These are phyloP conservation scores for Penicillium malachiteum DNA, from an alignment of 495 filamentous ascomycete genomes.

Conservation along the genomic window DNA sequence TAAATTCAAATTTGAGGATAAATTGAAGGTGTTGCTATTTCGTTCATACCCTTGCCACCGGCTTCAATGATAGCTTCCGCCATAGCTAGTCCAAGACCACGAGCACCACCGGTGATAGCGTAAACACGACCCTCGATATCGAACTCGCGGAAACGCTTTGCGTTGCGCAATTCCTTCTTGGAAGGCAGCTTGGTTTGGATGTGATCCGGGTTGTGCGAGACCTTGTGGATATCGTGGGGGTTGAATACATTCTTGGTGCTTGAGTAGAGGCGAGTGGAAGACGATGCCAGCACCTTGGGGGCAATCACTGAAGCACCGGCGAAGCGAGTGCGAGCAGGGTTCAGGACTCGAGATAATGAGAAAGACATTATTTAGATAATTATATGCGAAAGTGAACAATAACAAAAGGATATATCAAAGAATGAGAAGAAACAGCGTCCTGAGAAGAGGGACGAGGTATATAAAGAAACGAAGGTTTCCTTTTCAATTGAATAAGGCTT, in stretches of 20 bases:
- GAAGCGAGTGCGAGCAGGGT: conserved; percentile 15
- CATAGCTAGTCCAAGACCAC: conserved; percentile 63
- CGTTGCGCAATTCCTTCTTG: conserved; percentile 19
- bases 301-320: conserved; percentile 7
- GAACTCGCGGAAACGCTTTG: conserved; percentile 47
- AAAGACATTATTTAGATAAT: conserved; percentile 18
- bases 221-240: conserved; percentile 17
- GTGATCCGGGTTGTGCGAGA: conserved; percentile 26
- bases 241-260: conserved; percentile 16
- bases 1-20: not conserved
- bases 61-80: conserved; percentile 70
- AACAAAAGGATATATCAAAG: not conserved
- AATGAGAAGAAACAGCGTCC: not conserved
- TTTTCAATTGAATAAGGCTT: not conserved
- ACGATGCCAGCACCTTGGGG: conserved; percentile 7
- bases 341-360: conserved; percentile 8
- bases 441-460: not conserved
- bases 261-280: conserved; percentile 16
- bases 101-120: conserved; percentile 61
- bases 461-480: not conserved
- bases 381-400: conserved; percentile 4
- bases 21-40: too few relatives aligned
- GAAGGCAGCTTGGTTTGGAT: conserved; percentile 36
- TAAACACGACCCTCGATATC: conserved; percentile 58
- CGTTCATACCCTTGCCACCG: conserved; percentile 57